Percentiles rank a stretch among this genome's conserved stretches.
Evolutionary conservation across 2,329 filamentous ascomycete genomes (phyloP).

Genomic region (Blumeria hordei): DNA sequence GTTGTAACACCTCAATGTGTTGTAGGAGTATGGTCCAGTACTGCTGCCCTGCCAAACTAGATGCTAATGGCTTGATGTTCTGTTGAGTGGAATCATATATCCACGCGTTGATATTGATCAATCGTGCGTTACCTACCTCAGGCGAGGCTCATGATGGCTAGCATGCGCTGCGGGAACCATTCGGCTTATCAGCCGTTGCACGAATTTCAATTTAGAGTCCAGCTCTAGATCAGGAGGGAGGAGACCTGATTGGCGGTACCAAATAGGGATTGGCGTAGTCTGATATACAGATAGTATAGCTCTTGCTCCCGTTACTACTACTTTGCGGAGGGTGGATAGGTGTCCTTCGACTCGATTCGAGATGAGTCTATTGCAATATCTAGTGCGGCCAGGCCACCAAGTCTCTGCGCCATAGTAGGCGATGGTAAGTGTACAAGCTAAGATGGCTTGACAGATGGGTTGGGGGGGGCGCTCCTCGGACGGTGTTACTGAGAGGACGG

Average conservation of each 20-base stretch:
- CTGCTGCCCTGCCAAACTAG: no score
- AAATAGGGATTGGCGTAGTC: neutral
- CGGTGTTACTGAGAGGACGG: no score
- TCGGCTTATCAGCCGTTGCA: no score
- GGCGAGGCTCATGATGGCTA: no score
- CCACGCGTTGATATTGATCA: no score
- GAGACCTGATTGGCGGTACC: neutral
- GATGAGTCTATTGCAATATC: neutral
- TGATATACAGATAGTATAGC: neutral
- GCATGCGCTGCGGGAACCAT: no score
- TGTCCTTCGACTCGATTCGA: neutral
- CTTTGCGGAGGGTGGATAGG: neutral
- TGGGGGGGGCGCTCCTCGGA: neutral
- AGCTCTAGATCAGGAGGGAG: neutral
- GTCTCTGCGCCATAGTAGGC: neutral
- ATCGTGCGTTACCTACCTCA: no score
- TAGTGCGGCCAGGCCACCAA: neutral
- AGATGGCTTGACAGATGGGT: neutral
- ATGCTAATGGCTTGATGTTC: no score
- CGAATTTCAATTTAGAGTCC: no score
- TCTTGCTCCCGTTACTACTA: neutral
- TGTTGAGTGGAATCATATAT: no score
- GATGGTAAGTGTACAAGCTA: neutral
- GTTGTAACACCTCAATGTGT: no score
- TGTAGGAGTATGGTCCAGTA: no score